Base-by-base conservation (phyloP, 495 filamentous ascomycete genomes). In the Patellaria atrata region DNA sequence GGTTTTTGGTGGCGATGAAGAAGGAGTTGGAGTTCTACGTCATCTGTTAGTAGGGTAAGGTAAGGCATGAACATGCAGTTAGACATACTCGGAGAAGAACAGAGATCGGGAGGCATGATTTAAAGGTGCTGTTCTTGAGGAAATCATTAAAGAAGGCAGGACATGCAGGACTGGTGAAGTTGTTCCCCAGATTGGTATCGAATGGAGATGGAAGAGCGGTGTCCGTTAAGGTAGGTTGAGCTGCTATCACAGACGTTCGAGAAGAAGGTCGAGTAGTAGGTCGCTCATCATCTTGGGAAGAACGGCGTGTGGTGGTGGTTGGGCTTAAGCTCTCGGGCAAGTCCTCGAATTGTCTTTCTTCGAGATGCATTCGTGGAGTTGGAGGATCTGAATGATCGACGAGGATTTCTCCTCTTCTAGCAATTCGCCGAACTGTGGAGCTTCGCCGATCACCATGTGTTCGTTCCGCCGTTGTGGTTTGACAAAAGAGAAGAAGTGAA, bases 1-100 rank as follows among this genome's bases (percentile, higher is more conserved):
- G 55, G 9, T 74, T 82, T 48, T 60, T 70, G 35, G 76, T 61
- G 29, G 70, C 70, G 40, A 78, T 61, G 61, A 92, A 94, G 64
- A 92, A 89, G 16, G 71, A 73, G 48, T 64, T 68, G 39, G 74
- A 79, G 41, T 77, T 70, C 58, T 75, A 40, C 15, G 35, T 22
- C 4, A 16, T 24, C 43, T 28, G 39, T 34, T 13, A 4, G 8
- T 20, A 13, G n/a, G 7, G n/a, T 22, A 4, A 15, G 4, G 8
- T n/a, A 14, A 1, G 31, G 13, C 13, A 15, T 3, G 9, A 36
- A 13, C 6, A 25, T 4, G 22, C n/a, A 21, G 28, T 7, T 4
- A 22, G 4, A 35, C 41, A 13, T 30, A 45, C 45, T 41, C 42
- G 46, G 16, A 50, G 46, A 22, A 50, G 24, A 4, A 50, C 25